Evolutionary conservation across 495 filamentous ascomycete species (phyloP).

Genomic region (Aspergillus asperescens): DNA sequence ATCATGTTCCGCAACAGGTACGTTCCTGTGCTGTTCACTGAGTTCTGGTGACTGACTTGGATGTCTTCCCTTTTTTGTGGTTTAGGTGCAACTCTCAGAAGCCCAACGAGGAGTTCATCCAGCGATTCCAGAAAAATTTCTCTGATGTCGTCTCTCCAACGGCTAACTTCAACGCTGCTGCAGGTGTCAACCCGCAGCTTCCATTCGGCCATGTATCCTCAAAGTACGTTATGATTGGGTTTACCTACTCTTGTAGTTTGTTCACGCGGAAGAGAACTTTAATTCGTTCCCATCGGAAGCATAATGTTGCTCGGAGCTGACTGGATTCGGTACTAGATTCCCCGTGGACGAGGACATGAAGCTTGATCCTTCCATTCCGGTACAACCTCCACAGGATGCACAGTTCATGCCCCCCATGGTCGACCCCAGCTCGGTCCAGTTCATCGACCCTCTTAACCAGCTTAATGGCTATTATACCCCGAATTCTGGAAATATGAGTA

Average conservation of each 20-base stretch:
- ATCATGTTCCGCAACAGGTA: constrained; percentile 45
- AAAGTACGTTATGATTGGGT: constrained; percentile 21
- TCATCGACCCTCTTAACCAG: constrained; percentile 71
- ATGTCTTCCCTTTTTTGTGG: neutral
- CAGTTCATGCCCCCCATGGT: constrained; percentile 82
- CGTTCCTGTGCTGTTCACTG: constrained; percentile 6
- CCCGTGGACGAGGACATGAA: constrained; percentile 55
- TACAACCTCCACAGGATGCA: constrained; percentile 72
- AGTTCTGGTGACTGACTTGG: constrained; percentile 6
- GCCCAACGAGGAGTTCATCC: constrained; percentile 77
- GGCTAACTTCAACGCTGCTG: constrained; percentile 11
- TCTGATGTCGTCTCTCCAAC: constrained; percentile 52
- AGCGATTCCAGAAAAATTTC: constrained; percentile 75
- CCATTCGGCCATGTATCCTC: constrained; percentile 17
- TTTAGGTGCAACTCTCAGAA: constrained; percentile 77
- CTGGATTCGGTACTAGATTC: constrained; percentile 23
- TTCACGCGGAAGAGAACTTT: neutral
- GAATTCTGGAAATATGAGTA: constrained; percentile 77
- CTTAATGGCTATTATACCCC: constrained; percentile 82
- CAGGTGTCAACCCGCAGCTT: neutral
- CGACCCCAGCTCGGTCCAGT: constrained; percentile 77
- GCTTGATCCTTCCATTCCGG: constrained; percentile 67
- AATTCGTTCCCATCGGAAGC: neutral
- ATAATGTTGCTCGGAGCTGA: neutral
- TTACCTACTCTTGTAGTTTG: neutral